phyloP scores from a whole-genome alignment of 2,329 filamentous ascomycete genomes.

The Gliomastix tumulicola region DNA sequence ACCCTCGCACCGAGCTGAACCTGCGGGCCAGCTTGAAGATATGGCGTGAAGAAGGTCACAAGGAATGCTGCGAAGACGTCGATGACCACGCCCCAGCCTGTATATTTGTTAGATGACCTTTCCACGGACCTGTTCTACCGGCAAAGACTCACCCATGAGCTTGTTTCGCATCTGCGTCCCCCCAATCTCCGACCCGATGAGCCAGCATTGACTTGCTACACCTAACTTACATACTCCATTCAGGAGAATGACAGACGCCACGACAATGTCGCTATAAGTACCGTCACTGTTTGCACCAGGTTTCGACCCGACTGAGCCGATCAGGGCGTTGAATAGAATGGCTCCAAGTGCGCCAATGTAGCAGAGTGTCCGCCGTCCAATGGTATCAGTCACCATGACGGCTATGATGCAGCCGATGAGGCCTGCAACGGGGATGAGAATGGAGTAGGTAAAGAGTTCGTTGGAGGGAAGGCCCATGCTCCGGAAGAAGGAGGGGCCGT shows the following conservation, averaged over 20 bases:
- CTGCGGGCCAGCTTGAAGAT: constrained; percentile 9
- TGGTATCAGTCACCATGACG: constrained; percentile 2
- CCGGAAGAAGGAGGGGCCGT: constrained; percentile 7
- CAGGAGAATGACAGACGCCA: constrained; percentile 6
- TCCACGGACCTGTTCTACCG: too few relatives aligned
- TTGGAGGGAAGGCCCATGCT: constrained; percentile 2
- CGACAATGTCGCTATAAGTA: constrained; percentile 5
- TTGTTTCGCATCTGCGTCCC: constrained; percentile 4
- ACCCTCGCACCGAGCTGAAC: constrained; percentile 7
- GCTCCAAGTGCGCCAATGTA: constrained; percentile 5
- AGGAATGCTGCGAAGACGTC: constrained; percentile 11
- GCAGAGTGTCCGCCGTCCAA: constrained; percentile 5
- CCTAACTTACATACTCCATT: constrained; percentile 6
- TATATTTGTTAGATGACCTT: too few relatives aligned
- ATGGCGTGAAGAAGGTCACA: constrained; percentile 11
- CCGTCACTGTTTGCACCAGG: constrained; percentile 5
- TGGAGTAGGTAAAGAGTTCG: constrained; percentile 4
- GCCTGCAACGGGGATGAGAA: constrained; percentile 8
- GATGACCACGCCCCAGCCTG: constrained; percentile 3
- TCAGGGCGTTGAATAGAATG: constrained; percentile 5
- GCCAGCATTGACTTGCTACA: constrained; percentile 5
- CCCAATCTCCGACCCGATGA: constrained; percentile 3
- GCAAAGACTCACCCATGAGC: too few relatives aligned
- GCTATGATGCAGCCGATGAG: constrained; percentile 8
- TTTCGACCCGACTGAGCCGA: constrained; percentile 5